These are phyloP conservation scores for Stemphylium lycopersici DNA, from an alignment of 2,329 filamentous ascomycete species.

Conservation along the genomic window DNA sequence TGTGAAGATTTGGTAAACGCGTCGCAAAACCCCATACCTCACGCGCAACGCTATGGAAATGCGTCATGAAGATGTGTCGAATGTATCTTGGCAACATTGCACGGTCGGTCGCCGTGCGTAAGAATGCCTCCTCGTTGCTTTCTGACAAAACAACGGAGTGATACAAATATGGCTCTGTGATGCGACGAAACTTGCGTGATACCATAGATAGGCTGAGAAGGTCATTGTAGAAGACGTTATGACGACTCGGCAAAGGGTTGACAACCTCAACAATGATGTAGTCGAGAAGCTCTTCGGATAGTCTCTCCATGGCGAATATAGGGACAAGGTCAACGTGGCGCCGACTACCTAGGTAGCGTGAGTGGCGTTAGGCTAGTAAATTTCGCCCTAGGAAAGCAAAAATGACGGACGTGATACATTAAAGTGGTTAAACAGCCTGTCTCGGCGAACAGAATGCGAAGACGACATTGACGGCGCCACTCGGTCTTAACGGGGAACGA, in stretches of 20 bases:
- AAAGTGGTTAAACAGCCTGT: too few species aligned
- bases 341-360: neutral
- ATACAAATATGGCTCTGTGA: constrained; percentile 12
- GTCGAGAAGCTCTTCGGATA: constrained; percentile 16
- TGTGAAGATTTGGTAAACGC: constrained; percentile 5
- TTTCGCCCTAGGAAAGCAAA: neutral
- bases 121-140: neutral
- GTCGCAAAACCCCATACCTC: neutral
- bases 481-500: too few species aligned
- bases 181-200: constrained; percentile 14
- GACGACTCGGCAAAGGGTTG: constrained; percentile 5
- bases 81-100: constrained; percentile 1
- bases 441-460: too few species aligned
- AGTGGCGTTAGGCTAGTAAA: neutral
- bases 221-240: neutral
- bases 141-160: neutral
- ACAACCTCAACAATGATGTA: constrained; percentile 9
- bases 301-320: constrained; percentile 8
- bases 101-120: neutral
- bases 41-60: neutral
- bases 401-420: neutral
- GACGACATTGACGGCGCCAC: too few species aligned
- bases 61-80: neutral
- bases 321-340: neutral
- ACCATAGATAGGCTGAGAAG: constrained; percentile 12